Conservation (phyloP, 106 monocot genomes). For the Acorus gramineus region DNA sequence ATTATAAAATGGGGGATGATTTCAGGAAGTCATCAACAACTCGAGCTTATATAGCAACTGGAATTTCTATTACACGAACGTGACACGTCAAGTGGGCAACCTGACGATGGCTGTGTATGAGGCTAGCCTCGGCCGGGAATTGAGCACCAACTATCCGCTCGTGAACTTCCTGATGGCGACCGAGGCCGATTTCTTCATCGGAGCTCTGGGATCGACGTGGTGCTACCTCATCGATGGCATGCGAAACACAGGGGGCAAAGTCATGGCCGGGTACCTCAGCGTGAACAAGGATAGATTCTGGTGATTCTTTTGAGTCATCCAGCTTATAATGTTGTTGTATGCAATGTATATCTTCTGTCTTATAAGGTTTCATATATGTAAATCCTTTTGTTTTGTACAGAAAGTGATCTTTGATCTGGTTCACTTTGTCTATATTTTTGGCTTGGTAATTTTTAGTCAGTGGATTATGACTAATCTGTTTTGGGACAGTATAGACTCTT, state of each 20-base stretch:
- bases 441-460: too few species aligned
- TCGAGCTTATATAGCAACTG: constrained; percentile 37
- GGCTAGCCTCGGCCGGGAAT: constrained; percentile 66
- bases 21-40: constrained; percentile 64
- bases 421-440: too few species aligned
- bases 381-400: too few species aligned
- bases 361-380: too few species aligned
- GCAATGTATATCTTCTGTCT: too few species aligned
- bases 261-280: constrained; percentile 74
- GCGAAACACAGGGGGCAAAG: constrained; percentile 85
- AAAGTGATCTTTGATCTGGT: too few species aligned
- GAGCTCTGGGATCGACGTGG: constrained; percentile 87
- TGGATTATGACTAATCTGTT: too few species aligned
- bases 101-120: constrained; percentile 67
- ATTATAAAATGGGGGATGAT: too few species aligned
- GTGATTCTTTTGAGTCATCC: too few species aligned
- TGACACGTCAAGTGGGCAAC: constrained; percentile 56
- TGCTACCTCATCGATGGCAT: constrained; percentile 86
- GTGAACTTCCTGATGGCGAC: constrained; percentile 86
- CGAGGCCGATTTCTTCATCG: constrained; percentile 83
- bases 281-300: constrained; percentile 90
- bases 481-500: too few species aligned
- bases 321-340: too few species aligned
- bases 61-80: constrained; percentile 72
- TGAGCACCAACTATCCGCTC: constrained; percentile 79